Conservation (phyloP, 306 rosid species). For the Vicia faba region DNA sequence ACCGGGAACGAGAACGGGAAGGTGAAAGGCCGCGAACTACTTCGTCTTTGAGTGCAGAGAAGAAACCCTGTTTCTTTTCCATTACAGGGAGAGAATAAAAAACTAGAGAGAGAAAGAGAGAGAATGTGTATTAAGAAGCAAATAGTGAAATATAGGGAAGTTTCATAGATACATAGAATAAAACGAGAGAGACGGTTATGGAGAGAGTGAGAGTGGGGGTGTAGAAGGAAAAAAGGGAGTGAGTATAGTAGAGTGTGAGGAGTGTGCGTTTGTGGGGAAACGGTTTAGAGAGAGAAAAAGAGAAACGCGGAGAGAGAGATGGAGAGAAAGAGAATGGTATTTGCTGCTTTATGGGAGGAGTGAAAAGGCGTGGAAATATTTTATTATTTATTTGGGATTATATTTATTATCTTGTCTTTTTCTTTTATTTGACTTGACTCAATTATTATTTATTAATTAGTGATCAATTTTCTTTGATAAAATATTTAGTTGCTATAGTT, state of each 20-base stretch:
- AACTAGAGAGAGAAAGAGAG: not conserved
- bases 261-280: conserved; percentile 45
- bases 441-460: not conserved
- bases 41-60: conserved; percentile 85
- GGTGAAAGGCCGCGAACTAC: conserved; percentile 95
- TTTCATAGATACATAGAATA: conserved; percentile 32
- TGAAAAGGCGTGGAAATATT: conserved; percentile 28
- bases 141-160: not conserved
- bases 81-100: conserved; percentile 13
- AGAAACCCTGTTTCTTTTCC: conserved; percentile 94
- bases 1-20: conserved; percentile 66
- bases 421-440: not conserved
- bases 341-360: conserved; percentile 41
- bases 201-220: conserved; percentile 9
- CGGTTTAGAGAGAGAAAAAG: conserved; percentile 33
- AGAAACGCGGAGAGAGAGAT: conserved; percentile 1
- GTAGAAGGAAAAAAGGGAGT: conserved; percentile 5
- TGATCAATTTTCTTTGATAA: too few species aligned
- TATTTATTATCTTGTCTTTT: not conserved
- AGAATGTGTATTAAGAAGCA: not conserved
- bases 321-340: conserved; percentile 1
- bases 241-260: conserved; percentile 33
- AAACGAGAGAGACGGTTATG: conserved; percentile 30
- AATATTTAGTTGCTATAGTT: too few species aligned
- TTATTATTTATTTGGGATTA: not conserved